Evolutionary conservation across 768 basidiomycete genomes (phyloP), one percentile per base, ranked within the genome.

Genomic region (Collybiopsis confluens): DNA sequence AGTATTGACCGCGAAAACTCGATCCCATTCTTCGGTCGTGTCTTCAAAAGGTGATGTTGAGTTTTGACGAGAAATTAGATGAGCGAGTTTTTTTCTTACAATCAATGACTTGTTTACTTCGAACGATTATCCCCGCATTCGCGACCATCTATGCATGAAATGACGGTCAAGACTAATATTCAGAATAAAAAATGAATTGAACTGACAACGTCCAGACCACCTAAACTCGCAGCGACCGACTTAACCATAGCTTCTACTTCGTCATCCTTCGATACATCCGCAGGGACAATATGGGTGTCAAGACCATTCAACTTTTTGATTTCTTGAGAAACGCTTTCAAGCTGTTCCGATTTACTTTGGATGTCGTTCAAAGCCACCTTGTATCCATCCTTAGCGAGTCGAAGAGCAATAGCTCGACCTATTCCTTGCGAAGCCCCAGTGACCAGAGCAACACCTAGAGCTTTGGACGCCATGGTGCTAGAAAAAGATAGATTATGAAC

Each of bases 381-480:
- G 10, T 66, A 58, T 9, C 71, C 71, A 46, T 72, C 71, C 1
- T 58, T 46, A 4, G 68, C 70, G 10, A 72, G 64, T 0, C 65
- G 64, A 4, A 67, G 59, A 5, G 69, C 70, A 20, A 68, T 69
- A 9, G 67, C 63, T 3, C 58, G 52, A 15, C 71, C 71, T 23
- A 72, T 67, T 24, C 70, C 71, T 52, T 66, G 64, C 0, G 71
- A 68, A 10, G 62, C 65, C 4, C 70, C 70, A 2, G 70, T 71
- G 18, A 71, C 58, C 20, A 70, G 54, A 1, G 69, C 69, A 6
- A 23, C 44, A 24, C 44, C n/a, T n/a, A n/a, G n/a, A n/a, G n/a
- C n/a, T n/a, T n/a, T n/a, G n/a, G n/a, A n/a, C n/a, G n/a, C n/a
- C n/a, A n/a, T n/a, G n/a, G n/a, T n/a, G n/a, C n/a, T n/a, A n/a